phyloP scores from a whole-genome alignment of 1,284 basidiomycete species.

The Trichosporon sp. region DNA sequence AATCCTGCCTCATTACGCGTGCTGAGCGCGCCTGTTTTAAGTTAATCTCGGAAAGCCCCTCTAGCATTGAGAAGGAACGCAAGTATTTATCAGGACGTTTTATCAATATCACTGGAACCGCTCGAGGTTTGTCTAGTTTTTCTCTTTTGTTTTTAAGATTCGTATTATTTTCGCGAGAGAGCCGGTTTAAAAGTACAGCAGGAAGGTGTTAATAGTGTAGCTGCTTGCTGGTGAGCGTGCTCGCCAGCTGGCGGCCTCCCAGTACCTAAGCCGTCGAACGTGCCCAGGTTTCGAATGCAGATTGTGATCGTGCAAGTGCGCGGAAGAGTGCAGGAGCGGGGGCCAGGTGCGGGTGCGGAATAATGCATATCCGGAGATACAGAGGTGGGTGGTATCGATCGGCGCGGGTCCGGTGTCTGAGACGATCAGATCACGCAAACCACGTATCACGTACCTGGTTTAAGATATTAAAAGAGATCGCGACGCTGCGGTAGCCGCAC shows the following conservation, averaged over 20 bases:
- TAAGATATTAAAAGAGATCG: neutral
- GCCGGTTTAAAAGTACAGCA: neutral
- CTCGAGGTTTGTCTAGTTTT: neutral
- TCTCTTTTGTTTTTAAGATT: neutral
- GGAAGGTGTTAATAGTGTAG: neutral
- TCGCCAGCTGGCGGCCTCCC: neutral
- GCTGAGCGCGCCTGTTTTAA: slow-evolving; percentile 3
- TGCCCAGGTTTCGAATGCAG: neutral
- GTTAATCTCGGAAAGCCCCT: neutral
- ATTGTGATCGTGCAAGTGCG: neutral
- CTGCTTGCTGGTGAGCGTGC: neutral
- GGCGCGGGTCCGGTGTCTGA: neutral
- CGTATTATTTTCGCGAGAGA: neutral
- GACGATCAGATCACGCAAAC: neutral
- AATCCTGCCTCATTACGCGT: neutral
- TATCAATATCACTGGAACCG: neutral
- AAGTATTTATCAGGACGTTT: slow-evolving; percentile 3
- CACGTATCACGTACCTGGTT: neutral
- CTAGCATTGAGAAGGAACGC: slow-evolving; percentile 3
- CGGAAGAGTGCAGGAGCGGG: too few species aligned
- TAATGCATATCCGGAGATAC: neutral
- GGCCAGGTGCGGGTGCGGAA: neutral
- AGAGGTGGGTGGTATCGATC: neutral
- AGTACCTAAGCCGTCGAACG: neutral
- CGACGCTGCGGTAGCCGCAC: too few species aligned